Conservation (phyloP, 441 rosid genomes). For the Melastoma candidum region DNA sequence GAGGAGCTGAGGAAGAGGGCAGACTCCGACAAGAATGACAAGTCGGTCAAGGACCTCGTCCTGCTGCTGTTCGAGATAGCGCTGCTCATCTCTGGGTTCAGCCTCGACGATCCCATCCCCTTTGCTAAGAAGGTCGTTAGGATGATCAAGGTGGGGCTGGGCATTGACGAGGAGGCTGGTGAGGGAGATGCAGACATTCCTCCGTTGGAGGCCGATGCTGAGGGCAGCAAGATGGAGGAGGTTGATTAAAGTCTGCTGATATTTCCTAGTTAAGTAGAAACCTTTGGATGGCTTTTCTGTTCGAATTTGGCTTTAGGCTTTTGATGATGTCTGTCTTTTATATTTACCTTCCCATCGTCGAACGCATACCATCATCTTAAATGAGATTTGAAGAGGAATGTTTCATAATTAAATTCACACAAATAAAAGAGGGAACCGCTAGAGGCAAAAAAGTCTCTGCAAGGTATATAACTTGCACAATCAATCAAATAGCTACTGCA, state of each 20-base stretch:
- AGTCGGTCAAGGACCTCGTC: slow-evolving; percentile 10
- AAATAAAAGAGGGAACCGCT: too few species aligned
- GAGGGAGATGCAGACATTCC: slow-evolving; percentile 11
- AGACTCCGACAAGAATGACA: slow-evolving; percentile 1
- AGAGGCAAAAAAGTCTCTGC: too few species aligned
- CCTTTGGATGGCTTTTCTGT: too few species aligned
- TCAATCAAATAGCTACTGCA: too few species aligned
- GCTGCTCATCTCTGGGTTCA: slow-evolving; percentile 10
- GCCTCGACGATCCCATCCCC: slow-evolving; percentile 11
- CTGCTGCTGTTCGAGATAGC: slow-evolving; percentile 13
- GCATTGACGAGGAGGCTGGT: slow-evolving; percentile 7
- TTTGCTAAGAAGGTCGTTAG: slow-evolving; percentile 8
- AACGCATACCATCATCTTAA: too few species aligned
- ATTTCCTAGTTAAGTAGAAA: too few species aligned
- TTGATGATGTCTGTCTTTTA: too few species aligned
- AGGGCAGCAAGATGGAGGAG: slow-evolving; percentile 16
- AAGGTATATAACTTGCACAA: too few species aligned
- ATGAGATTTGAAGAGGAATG: too few species aligned
- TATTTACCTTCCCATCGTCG: too few species aligned
- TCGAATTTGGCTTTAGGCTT: too few species aligned
- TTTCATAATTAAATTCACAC: too few species aligned
- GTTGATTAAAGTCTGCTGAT: neutral
- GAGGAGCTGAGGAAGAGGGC: slow-evolving; percentile 11
- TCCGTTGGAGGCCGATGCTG: slow-evolving; percentile 8
- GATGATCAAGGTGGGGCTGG: slow-evolving; percentile 11